These are phyloP conservation scores for Apiotrichum porosum DNA, from an alignment of 1,284 basidiomycete genomes.

Conservation along the genomic window DNA sequence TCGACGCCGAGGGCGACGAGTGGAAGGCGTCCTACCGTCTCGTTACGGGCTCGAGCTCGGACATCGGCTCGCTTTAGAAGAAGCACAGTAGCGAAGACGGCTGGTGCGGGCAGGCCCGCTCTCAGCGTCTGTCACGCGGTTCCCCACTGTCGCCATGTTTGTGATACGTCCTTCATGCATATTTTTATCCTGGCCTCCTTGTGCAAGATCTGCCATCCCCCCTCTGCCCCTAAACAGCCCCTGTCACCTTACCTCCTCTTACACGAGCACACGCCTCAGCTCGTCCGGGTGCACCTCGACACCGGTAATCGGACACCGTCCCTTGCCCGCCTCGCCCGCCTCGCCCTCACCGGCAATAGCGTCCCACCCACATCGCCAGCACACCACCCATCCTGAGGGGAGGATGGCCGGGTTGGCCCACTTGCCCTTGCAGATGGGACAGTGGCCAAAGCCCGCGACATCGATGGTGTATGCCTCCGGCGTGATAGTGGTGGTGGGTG, in stretches of 20 bases:
- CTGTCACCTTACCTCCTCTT: constrained; percentile 1
- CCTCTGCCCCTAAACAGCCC: too few species aligned
- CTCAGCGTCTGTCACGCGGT: too few species aligned
- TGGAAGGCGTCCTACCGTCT: constrained; percentile 42
- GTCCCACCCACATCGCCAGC: constrained; percentile 86
- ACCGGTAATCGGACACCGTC: constrained; percentile 81
- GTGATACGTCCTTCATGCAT: too few species aligned
- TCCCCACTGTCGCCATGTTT: too few species aligned
- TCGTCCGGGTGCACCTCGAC: constrained; percentile 69
- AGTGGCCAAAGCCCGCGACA: constrained; percentile 64
- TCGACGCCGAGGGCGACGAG: constrained; percentile 39
- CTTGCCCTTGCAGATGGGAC: constrained; percentile 70
- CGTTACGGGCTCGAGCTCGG: too few species aligned
- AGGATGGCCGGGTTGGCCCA: constrained; percentile 86
- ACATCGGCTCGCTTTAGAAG: too few species aligned
- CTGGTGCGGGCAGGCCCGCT: too few species aligned
- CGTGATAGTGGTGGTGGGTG: too few species aligned
- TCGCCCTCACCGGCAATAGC: constrained; percentile 62
- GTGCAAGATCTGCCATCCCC: too few species aligned
- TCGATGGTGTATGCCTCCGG: constrained; percentile 17
- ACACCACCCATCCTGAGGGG: constrained; percentile 91
- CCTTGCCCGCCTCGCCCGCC: constrained; percentile 38
- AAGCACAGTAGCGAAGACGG: too few species aligned
- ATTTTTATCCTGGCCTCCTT: too few species aligned
- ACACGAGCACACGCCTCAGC: constrained; percentile 77